These are phyloP conservation scores for Polytrichum commune DNA, from an alignment of 225 moss, liverwort and hornwort genomes.

Conservation along the genomic window DNA sequence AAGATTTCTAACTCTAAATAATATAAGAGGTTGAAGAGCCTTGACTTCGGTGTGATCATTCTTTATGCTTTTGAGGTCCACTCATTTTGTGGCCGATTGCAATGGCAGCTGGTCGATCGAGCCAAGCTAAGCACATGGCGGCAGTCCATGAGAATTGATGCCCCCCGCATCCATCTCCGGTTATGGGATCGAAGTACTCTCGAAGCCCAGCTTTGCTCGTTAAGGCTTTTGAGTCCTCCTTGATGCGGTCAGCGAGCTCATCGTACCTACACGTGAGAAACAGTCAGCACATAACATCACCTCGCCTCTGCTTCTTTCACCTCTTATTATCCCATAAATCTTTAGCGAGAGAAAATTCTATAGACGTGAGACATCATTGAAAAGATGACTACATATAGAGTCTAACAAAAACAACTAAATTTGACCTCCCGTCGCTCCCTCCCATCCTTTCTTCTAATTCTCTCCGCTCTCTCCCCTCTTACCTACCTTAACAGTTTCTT, in stretches of 20 bases:
- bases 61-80: constrained; percentile 26
- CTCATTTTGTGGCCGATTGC: constrained; percentile 42
- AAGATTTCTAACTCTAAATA: not conserved
- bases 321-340: too few relatives aligned
- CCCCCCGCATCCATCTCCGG: constrained; percentile 24
- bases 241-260: constrained; percentile 36
- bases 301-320: too few relatives aligned
- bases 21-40: not conserved
- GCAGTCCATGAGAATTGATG: constrained; percentile 40
- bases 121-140: constrained; percentile 45
- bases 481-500: too few relatives aligned
- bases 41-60: not conserved
- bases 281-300: not conserved
- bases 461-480: too few relatives aligned
- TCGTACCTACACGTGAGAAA: constrained; percentile 23
- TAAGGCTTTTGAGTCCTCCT: constrained; percentile 25
- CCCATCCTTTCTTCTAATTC: too few relatives aligned
- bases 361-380: too few relatives aligned
- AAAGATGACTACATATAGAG: too few relatives aligned
- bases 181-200: constrained; percentile 38
- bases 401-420: too few relatives aligned
- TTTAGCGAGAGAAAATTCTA: too few relatives aligned
- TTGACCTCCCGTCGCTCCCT: too few relatives aligned
- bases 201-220: constrained; percentile 30
- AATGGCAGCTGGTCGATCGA: constrained; percentile 34